Percentiles rank a stretch among this genome's conserved stretches.
phyloP scores from a whole-genome alignment of 768 basidiomycete species.

The Lactarius deliciosus region DNA sequence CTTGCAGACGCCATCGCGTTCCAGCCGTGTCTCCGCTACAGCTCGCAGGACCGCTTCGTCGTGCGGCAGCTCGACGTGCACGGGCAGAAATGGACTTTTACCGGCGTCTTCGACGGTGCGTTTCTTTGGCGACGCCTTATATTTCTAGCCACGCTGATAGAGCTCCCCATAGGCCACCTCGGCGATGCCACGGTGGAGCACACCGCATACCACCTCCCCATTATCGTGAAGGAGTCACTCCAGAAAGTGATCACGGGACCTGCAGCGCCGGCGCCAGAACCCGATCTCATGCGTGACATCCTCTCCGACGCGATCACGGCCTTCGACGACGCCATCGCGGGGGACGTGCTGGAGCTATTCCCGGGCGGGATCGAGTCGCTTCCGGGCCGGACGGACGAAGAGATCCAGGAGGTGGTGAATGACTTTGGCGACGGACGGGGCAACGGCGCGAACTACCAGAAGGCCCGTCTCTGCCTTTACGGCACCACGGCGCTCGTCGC shows the following conservation, averaged over 20 bases:
- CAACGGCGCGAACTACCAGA: constrained; percentile 60
- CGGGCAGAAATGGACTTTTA: constrained; percentile 44
- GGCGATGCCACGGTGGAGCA: constrained; percentile 50
- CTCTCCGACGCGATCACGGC: constrained; percentile 40
- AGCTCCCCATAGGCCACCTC: constrained; percentile 43
- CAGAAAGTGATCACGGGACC: constrained; percentile 36
- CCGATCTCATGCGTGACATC: constrained; percentile 40
- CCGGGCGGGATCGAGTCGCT: constrained; percentile 55
- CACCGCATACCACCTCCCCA: constrained; percentile 43
- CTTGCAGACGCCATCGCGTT: constrained; percentile 44
- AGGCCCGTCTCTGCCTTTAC: constrained; percentile 72
- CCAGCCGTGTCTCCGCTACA: constrained; percentile 43
- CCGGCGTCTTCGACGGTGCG: constrained; percentile 49
- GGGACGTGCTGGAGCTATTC: constrained; percentile 46
- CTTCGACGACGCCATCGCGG: constrained; percentile 47
- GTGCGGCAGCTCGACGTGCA: constrained; percentile 43
- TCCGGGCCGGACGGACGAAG: constrained; percentile 44
- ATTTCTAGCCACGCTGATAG: not conserved
- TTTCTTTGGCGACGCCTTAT: not conserved
- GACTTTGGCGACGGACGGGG: constrained; percentile 53
- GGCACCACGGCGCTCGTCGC: constrained; percentile 80
- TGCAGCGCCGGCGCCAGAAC: constrained; percentile 30
- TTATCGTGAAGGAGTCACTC: constrained; percentile 40
- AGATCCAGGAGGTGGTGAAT: constrained; percentile 61
- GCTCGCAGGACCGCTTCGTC: constrained; percentile 44